phyloP scores from a whole-genome alignment of 371 early-diverging fungal species.

The Rhizopus microsporus region DNA sequence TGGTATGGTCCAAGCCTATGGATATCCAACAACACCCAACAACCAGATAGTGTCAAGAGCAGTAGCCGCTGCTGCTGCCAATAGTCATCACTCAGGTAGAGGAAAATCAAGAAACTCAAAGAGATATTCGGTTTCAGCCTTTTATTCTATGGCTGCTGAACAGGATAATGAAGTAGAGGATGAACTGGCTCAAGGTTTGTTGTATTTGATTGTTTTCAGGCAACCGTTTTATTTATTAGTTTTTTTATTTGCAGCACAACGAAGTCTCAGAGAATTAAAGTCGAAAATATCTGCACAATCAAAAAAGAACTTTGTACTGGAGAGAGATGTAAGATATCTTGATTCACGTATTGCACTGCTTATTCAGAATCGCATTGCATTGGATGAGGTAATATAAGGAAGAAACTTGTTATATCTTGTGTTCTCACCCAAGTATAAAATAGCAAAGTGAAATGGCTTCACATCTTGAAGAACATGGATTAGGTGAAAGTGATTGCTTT shows the following conservation, averaged over 20 bases:
- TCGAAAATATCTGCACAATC: constrained; percentile 88
- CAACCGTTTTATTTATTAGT: constrained; percentile 4
- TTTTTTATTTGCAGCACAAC: constrained; percentile 48
- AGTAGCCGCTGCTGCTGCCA: constrained; percentile 54
- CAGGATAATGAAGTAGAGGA: constrained; percentile 94
- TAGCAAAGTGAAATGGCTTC: constrained; percentile 80
- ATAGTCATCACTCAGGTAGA: constrained; percentile 34
- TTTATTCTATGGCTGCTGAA: constrained; percentile 95
- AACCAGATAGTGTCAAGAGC: constrained; percentile 44
- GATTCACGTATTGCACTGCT: constrained; percentile 92
- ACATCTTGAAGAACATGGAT: constrained; percentile 75
- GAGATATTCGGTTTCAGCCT: constrained; percentile 86
- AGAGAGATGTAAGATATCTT: constrained; percentile 91
- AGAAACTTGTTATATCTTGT: neutral
- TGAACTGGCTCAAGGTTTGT: constrained; percentile 76
- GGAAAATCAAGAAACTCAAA: constrained; percentile 46
- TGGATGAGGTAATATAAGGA: constrained; percentile 66
- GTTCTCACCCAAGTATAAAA: neutral
- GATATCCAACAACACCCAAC: constrained; percentile 35
- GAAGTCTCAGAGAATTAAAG: constrained; percentile 84
- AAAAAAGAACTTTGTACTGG: constrained; percentile 93
- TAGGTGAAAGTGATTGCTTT: constrained; percentile 64
- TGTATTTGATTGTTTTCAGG: neutral
- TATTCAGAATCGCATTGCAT: constrained; percentile 92
- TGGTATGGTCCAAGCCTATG: constrained; percentile 51